A percentile compares a stretch with the other conserved stretches of the same genome.
phyloP scores from a whole-genome alignment of 352 stramenopile species.

The Pythium pectinolyticum region DNA sequence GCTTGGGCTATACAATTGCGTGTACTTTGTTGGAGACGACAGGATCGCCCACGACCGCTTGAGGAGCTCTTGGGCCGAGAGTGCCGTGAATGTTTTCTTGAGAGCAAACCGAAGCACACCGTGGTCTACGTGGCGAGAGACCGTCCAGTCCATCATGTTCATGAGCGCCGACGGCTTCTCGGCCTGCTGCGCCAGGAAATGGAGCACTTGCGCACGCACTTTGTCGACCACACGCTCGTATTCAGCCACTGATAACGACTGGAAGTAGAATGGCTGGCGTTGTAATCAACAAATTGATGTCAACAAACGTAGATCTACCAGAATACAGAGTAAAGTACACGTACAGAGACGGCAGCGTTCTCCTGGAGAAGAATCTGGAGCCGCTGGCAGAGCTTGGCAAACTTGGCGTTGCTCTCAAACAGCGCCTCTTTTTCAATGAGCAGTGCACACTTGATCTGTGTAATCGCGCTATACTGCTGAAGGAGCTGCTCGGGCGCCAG shows the following conservation, averaged over 20 bases:
- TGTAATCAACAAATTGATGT: background rate
- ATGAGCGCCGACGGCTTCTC: background rate
- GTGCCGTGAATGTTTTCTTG: background rate
- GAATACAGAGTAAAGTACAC: no score
- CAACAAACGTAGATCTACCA: no score
- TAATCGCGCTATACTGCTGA: background rate
- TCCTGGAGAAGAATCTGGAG: background rate
- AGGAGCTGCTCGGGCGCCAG: background rate
- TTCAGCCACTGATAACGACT: background rate
- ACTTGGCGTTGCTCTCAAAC: background rate
- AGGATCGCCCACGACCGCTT: slow-evolving; percentile 5
- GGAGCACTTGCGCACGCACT: background rate
- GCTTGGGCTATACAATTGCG: slow-evolving; percentile 1
- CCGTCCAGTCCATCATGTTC: background rate
- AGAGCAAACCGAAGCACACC: background rate
- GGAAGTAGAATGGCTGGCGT: slow-evolving; percentile 7
- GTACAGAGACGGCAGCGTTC: background rate
- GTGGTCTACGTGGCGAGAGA: background rate
- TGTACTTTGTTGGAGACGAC: slow-evolving; percentile 3
- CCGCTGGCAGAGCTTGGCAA: background rate
- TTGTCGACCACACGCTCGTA: background rate
- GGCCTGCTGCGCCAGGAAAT: background rate
- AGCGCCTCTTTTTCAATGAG: slow-evolving; percentile 7
- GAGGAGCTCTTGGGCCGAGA: slow-evolving; percentile 2
- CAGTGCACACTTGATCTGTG: background rate